Evolutionary conservation across 176 grass and related monocot species (phyloP), one percentile per base, ranked within the genome.

Genomic region (Juncus inflexus): DNA sequence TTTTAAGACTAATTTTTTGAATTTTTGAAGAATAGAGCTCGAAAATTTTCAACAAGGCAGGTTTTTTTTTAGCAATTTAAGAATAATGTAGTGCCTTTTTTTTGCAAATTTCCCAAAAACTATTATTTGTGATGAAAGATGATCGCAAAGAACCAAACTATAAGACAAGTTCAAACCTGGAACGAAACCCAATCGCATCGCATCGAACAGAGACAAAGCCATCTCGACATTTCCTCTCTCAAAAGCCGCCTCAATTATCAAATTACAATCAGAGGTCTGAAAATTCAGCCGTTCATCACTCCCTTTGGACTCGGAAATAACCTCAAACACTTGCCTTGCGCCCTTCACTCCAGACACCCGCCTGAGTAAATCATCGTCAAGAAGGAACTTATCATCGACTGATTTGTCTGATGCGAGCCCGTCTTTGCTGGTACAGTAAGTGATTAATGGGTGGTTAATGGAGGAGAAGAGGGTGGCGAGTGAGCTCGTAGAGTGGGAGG

Each of bases 121-220:
- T 42, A 69, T 37, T 70, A 70, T 15, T 43, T 1, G 3, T 55
- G 14, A 51, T 54, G 5, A 70, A 58, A 74, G 37, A 2, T 55
- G 52, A 11, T 35, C 1, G 10, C 12, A 69, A 43, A 53, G n/a
- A 10, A 16, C 35, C 38, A 55, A 12, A 47, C 19, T 28, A 28
- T 28, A 28, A 28, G 19, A 28, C 19, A 28, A 1, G 19, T 45
- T 58, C 3, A 12, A 38, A 90, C 87, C 87, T 80, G 54, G 76
- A 7, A 65, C 73, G 37, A 87, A 62, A 42, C 81, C 74, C 15
- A 79, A 67, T 4, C 72, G 84, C 84, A 96, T 96, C 12, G 69
- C 84, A 37, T 84, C 56, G 12, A 90, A 90, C 40, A 96, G 19
- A 2, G 87, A 96, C 28, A 96, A 73, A 37, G 91, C 78, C 15